Conservation (phyloP, 129 eudicot species). For the sunflower (Helianthus annuus) region DNA sequence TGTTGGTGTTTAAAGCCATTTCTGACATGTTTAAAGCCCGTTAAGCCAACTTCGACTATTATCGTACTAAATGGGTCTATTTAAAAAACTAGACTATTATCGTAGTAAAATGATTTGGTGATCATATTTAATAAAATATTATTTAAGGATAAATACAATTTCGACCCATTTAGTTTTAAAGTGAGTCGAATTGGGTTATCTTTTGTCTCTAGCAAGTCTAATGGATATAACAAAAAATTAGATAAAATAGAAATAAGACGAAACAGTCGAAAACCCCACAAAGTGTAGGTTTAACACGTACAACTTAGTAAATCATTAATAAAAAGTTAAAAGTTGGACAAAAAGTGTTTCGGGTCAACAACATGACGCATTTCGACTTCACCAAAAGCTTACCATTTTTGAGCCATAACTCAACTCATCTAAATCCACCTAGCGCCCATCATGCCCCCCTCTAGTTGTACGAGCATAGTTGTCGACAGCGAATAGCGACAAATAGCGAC, state of each 20-base stretch:
- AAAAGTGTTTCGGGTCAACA: not conserved
- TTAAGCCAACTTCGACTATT: too few species aligned
- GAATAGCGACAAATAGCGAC: too few species aligned
- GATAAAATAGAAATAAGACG: not conserved
- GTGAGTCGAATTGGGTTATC: too few species aligned
- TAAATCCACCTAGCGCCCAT: not conserved
- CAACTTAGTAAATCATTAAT: not conserved
- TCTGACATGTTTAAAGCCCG: too few species aligned
- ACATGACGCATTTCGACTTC: not conserved
- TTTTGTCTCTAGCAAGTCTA: too few species aligned
- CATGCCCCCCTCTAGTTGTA: constrained; percentile 7
- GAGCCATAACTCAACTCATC: not conserved
- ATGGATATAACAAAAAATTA: too few species aligned
- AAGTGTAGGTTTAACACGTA: not conserved
- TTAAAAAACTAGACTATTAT: too few species aligned
- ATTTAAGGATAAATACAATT: not conserved
- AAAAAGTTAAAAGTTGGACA: not conserved
- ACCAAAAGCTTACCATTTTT: constrained; percentile 3
- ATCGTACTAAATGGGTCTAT: not conserved
- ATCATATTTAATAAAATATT: not conserved
- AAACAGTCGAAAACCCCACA: not conserved
- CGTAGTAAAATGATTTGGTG: not conserved
- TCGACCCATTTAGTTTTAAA: not conserved
- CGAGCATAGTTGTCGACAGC: too few species aligned
- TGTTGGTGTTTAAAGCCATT: too few species aligned